phyloP scores from a whole-genome alignment of 1,284 basidiomycete species.

The Puccinia hordei region DNA sequence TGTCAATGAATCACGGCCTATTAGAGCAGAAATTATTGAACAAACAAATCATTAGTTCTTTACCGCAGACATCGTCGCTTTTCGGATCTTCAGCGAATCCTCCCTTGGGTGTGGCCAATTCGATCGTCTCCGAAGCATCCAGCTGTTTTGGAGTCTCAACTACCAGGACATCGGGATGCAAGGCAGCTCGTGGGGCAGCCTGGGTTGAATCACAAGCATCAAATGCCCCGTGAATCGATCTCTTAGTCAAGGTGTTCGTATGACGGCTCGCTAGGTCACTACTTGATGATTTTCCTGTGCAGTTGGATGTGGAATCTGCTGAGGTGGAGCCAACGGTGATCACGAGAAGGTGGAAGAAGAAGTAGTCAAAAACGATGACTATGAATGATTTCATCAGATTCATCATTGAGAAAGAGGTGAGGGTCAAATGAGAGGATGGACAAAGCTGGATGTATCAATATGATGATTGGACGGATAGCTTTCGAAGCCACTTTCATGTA shows the following conservation, averaged over 20 bases:
- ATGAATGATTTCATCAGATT: conserved; percentile 17
- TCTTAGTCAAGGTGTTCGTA: background rate
- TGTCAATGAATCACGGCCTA: background rate
- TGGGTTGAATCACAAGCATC: background rate
- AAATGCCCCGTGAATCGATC: background rate
- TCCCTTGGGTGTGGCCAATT: background rate
- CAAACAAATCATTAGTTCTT: background rate
- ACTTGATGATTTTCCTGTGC: background rate
- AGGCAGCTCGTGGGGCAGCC: background rate
- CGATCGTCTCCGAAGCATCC: background rate
- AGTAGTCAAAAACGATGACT: conserved; percentile 5
- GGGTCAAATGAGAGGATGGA: background rate
- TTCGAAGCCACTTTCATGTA: too few relatives aligned
- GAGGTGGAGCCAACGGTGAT: background rate
- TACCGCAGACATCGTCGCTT: background rate
- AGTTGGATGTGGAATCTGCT: background rate
- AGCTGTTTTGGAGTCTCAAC: background rate
- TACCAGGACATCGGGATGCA: background rate
- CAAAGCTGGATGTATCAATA: background rate
- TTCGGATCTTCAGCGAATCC: background rate
- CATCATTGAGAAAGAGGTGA: background rate
- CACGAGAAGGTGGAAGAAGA: background rate
- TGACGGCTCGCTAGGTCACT: background rate
- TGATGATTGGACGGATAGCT: too few relatives aligned
- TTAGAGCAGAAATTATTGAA: background rate